Percentiles rank a stretch among this genome's conserved stretches.
phyloP scores from a whole-genome alignment of 768 basidiomycete species.

The Tulasnella sp. region DNA sequence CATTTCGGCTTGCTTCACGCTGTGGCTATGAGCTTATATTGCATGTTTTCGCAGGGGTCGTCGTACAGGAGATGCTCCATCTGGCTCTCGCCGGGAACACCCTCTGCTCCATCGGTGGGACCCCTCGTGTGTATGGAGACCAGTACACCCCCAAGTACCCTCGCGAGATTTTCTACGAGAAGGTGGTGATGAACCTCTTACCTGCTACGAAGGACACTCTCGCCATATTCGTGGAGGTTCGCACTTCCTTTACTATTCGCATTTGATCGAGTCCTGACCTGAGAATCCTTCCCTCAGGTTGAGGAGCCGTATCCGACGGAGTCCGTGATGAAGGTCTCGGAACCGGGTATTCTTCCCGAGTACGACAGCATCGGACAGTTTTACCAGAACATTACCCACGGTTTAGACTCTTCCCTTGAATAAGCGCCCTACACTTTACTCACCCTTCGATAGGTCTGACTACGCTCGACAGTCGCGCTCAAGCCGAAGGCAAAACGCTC shows the following conservation, averaged over 20 bases:
- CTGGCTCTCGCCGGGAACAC: not conserved
- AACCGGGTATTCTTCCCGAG: not conserved
- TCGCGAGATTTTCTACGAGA: not conserved
- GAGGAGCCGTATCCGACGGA: not conserved
- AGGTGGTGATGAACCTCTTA: not conserved
- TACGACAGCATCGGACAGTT: not conserved
- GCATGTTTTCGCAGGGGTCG: not conserved
- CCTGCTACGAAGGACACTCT: not conserved
- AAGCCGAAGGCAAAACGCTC: not conserved
- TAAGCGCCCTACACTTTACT: not conserved
- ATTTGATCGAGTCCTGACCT: not conserved
- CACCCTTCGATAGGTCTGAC: not conserved
- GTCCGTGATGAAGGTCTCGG: not conserved
- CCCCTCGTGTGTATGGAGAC: not conserved
- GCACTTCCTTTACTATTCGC: not conserved
- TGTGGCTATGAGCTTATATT: not conserved
- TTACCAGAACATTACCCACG: not conserved
- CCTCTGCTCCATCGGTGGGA: not conserved
- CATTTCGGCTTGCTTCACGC: not conserved
- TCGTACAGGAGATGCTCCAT: constrained; percentile 2
- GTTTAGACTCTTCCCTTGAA: not conserved
- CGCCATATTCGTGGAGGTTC: not conserved
- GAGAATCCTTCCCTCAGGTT: not conserved
- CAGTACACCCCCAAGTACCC: not conserved
- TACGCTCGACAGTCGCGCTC: not conserved